Conservation (phyloP, 768 basidiomycete genomes). For the Boletus reticulatus region DNA sequence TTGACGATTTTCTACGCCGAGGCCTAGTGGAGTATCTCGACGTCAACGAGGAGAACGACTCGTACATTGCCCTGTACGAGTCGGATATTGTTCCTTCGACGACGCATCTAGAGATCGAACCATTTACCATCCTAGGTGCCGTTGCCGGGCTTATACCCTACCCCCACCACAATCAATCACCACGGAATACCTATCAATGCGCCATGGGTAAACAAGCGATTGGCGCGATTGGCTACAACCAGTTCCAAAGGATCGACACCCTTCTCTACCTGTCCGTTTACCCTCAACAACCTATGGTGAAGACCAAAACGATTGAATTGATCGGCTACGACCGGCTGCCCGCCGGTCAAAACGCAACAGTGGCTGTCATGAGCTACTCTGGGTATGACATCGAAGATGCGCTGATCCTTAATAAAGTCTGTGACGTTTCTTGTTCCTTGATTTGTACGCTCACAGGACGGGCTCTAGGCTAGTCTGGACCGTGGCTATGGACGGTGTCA, state of each 20-base stretch:
- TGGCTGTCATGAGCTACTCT: constrained; percentile 99
- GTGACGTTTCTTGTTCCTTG: constrained; percentile 14
- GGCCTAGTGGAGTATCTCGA: constrained; percentile 98
- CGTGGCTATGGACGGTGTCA: constrained; percentile 98
- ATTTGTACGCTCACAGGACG: constrained; percentile 1
- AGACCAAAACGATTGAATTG: constrained; percentile 97
- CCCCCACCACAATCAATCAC: constrained; percentile 99
- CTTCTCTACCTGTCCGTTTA: constrained; percentile 97
- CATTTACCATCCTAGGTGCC: constrained; percentile 95
- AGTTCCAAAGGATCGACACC: constrained; percentile 96
- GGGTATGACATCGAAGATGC: constrained; percentile 99
- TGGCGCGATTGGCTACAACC: constrained; percentile 97
- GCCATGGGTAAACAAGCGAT: constrained; percentile 99
- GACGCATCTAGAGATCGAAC: constrained; percentile 98
- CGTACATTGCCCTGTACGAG: constrained; percentile 94
- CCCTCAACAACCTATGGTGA: constrained; percentile 99
- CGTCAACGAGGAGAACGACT: constrained; percentile 99
- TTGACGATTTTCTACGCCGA: constrained; percentile 90
- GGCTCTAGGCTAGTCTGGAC: constrained; percentile 82
- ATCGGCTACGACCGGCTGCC: constrained; percentile 96
- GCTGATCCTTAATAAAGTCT: constrained; percentile 88
- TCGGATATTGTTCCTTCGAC: constrained; percentile 75
- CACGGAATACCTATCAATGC: constrained; percentile 98
- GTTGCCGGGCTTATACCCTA: constrained; percentile 99
- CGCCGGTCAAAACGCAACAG: constrained; percentile 96